Evolutionary conservation across 345 rosid genomes (phyloP).

Genomic region (Boechera stricta): DNA sequence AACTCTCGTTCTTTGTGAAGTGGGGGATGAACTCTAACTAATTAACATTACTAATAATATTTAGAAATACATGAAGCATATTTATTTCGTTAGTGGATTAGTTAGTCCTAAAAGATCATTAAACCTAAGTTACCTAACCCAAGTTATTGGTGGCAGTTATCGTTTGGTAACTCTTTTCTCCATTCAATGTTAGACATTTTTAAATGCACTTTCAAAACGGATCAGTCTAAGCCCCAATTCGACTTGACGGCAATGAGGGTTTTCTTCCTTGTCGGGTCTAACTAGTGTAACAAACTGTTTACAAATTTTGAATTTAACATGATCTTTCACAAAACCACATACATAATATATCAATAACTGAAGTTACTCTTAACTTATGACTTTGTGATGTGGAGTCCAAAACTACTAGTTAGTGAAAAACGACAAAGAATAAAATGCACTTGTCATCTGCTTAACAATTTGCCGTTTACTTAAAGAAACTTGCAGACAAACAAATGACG

Average conservation of each 20-base stretch:
- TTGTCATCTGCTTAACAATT: slow-evolving; percentile 21
- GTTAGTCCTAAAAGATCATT: slow-evolving; percentile 12
- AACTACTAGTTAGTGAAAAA: neutral
- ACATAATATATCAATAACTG: neutral
- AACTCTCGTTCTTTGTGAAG: neutral
- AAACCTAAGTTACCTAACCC: neutral
- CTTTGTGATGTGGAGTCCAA: neutral
- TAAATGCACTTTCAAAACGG: neutral
- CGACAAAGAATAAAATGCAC: slow-evolving; percentile 25
- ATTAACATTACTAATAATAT: neutral
- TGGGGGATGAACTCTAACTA: neutral
- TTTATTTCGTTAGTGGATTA: slow-evolving; percentile 6
- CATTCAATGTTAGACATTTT: neutral
- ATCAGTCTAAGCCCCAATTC: neutral
- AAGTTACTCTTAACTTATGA: neutral
- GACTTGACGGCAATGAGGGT: neutral
- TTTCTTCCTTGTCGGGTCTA: neutral
- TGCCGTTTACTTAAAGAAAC: slow-evolving; percentile 13
- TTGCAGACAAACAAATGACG: slow-evolving; percentile 21
- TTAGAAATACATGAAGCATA: neutral
- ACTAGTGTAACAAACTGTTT: neutral
- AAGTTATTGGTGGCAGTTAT: slow-evolving; percentile 10
- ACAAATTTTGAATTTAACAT: neutral
- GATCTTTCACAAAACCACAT: neutral
- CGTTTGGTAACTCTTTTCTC: slow-evolving; percentile 16